Evolutionary conservation across 257 asterid genomes (phyloP).

Genomic region (Knoxia roxburghii): DNA sequence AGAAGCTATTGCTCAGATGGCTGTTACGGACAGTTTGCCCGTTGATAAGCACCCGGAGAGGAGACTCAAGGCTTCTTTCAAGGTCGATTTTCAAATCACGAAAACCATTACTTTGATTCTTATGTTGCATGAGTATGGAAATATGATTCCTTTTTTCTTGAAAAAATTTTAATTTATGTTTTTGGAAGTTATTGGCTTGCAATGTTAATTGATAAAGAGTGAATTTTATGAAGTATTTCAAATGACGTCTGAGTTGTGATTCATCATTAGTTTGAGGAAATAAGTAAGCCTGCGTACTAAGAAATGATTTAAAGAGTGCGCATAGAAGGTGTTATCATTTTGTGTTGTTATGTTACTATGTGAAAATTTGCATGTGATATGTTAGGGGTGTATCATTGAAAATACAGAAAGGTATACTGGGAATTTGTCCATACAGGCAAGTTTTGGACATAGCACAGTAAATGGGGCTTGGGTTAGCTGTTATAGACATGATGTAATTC

Average conservation of each 20-base stretch:
- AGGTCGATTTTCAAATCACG: conserved; percentile 31
- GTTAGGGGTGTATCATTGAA: too few species aligned
- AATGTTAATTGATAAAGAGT: not conserved
- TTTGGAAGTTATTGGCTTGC: not conserved
- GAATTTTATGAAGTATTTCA: not conserved
- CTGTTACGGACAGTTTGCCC: conserved; percentile 49
- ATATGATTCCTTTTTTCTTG: not conserved
- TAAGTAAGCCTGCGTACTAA: not conserved
- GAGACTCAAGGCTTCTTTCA: conserved; percentile 89
- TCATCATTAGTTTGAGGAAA: not conserved
- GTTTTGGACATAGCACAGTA: too few species aligned
- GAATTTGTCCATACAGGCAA: too few species aligned
- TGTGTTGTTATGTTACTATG: too few species aligned
- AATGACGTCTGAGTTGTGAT: not conserved
- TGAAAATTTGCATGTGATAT: too few species aligned
- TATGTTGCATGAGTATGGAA: too few species aligned
- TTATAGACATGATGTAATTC: too few species aligned
- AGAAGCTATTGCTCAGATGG: conserved; percentile 76
- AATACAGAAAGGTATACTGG: too few species aligned
- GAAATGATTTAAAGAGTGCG: not conserved
- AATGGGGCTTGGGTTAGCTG: too few species aligned
- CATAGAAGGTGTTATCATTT: too few species aligned
- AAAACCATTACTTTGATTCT: not conserved
- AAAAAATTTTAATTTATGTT: too few species aligned
- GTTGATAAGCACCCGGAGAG: conserved; percentile 91